Percentiles rank a stretch among this genome's conserved stretches.
These are phyloP conservation scores for Penicillium bovifimosum DNA, from an alignment of 495 filamentous ascomycete species.

Conservation along the genomic window DNA sequence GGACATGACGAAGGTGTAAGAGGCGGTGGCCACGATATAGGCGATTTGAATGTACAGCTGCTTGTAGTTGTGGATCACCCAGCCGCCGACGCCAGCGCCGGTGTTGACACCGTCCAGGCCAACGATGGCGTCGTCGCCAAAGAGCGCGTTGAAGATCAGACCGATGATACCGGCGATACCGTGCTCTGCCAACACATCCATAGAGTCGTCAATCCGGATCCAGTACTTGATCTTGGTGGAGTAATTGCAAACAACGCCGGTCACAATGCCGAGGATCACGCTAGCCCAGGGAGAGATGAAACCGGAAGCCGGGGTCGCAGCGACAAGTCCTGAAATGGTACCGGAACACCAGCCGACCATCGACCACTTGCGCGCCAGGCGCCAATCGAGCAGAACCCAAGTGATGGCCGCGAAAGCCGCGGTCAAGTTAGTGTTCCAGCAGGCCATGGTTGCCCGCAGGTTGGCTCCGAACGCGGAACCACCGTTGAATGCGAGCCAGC, in stretches of 20 bases:
- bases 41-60: constrained; percentile 91
- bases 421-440: constrained; percentile 93
- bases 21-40: constrained; percentile 70
- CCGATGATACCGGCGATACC: constrained; percentile 90
- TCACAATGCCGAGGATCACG: constrained; percentile 76
- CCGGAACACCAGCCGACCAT: constrained; percentile 99
- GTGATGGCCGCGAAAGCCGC: constrained; percentile 82
- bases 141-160: constrained; percentile 86
- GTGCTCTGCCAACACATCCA: constrained; percentile 99
- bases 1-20: constrained; percentile 80
- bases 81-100: constrained; percentile 66
- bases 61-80: constrained; percentile 80
- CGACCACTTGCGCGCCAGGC: constrained; percentile 94
- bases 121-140: constrained; percentile 83
- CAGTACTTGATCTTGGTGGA: constrained; percentile 96
- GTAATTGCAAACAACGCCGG: constrained; percentile 88
- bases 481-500: constrained; percentile 98
- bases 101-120: constrained; percentile 91
- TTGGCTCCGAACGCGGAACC: constrained; percentile 96
- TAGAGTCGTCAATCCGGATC: constrained; percentile 88
- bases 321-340: constrained; percentile 82
- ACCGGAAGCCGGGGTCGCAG: constrained; percentile 83
- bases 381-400: constrained; percentile 91
- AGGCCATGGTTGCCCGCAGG: constrained; percentile 89
- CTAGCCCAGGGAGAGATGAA: constrained; percentile 87